Percentiles rank a stretch among this genome's conserved stretches.
Evolutionary conservation across 2,329 filamentous ascomycete genomes (phyloP).

Genomic region (Nothophoma quercina): DNA sequence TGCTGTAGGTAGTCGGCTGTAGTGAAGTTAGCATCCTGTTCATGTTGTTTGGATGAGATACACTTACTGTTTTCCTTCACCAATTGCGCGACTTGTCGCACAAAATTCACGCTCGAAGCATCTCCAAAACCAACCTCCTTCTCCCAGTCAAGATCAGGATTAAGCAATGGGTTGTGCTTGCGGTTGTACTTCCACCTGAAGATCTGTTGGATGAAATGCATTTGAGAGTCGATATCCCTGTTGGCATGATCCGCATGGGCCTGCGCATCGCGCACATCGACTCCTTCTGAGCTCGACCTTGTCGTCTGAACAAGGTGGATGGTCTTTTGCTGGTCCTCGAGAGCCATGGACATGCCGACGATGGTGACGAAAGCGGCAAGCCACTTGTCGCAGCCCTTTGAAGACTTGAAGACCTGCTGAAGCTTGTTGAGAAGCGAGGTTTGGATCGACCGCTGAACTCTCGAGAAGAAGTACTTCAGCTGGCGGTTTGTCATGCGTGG

Average conservation of each 20-base stretch:
- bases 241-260: conserved; percentile 51
- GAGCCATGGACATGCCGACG: conserved; percentile 57
- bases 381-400: conserved; percentile 55
- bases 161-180: conserved; percentile 50
- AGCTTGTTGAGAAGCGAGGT: conserved; percentile 55
- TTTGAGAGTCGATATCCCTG: conserved; percentile 54
- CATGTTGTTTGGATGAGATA: neutral
- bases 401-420: conserved; percentile 56
- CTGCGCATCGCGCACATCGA: conserved; percentile 37
- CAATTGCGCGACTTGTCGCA: conserved; percentile 47
- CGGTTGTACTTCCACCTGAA: conserved; percentile 59
- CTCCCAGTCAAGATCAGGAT: conserved; percentile 49
- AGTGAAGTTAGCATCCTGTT: conserved; percentile 18
- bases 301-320: conserved; percentile 55
- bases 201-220: conserved; percentile 54
- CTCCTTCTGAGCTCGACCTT: conserved; percentile 40
- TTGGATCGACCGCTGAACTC: conserved; percentile 53
- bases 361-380: conserved; percentile 56
- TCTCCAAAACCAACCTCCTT: conserved; percentile 48
- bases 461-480: conserved; percentile 59
- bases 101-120: conserved; percentile 46
- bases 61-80: conserved; percentile 54
- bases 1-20: conserved; percentile 50
- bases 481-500: conserved; percentile 59
- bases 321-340: conserved; percentile 58